Evolutionary conservation across 1,284 basidiomycete genomes (phyloP).

Genomic region (Trichosporon sp.): DNA sequence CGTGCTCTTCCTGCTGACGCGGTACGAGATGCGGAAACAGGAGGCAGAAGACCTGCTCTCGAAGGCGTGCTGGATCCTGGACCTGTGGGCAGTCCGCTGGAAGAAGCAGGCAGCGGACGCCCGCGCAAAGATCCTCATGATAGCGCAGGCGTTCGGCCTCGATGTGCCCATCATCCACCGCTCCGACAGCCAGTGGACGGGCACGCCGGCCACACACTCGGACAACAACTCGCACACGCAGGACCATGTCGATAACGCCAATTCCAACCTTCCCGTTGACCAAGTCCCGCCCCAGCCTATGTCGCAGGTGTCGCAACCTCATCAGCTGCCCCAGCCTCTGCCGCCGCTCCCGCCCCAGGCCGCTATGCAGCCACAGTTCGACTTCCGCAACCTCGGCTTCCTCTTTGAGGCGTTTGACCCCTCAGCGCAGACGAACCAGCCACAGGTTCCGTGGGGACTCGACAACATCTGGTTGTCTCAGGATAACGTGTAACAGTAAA

Average conservation of each 20-base stretch:
- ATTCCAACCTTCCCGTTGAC: neutral
- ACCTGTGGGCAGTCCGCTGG: conserved; percentile 19
- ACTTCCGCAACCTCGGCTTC: conserved; percentile 5
- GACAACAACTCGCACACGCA: neutral
- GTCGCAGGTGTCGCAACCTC: neutral
- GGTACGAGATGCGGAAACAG: conserved; percentile 17
- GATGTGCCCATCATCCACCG: neutral
- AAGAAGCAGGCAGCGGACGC: conserved; percentile 4
- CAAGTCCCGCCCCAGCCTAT: neutral
- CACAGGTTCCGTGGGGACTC: neutral
- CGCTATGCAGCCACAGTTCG: neutral
- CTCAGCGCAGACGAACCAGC: neutral
- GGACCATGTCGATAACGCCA: neutral
- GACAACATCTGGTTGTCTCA: neutral
- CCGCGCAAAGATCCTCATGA: conserved; percentile 7
- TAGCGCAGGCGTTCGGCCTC: conserved; percentile 12
- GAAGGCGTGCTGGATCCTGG: conserved; percentile 16
- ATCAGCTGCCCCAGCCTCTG: neutral
- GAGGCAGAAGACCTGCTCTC: conserved; percentile 19
- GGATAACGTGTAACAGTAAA: neutral
- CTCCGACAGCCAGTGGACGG: neutral
- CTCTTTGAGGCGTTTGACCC: conserved; percentile 16
- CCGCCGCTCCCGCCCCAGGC: neutral
- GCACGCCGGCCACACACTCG: neutral
- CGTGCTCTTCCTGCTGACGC: conserved; percentile 19